Percentiles rank a stretch among this genome's conserved stretches.
Evolutionary conservation across 345 rosid species (phyloP).

Genomic region (Noccaea caerulescens): DNA sequence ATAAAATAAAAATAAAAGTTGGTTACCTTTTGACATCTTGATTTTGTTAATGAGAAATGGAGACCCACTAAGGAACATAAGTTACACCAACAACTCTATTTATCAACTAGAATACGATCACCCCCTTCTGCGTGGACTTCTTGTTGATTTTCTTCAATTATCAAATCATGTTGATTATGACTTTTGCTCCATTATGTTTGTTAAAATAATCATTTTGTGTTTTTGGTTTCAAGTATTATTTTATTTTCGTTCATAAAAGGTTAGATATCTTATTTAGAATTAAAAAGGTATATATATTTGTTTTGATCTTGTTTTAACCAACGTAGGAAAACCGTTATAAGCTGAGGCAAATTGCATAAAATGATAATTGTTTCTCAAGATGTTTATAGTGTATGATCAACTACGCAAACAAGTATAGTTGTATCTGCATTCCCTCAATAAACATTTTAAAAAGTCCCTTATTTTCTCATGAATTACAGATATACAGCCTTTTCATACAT

Average conservation of each 20-base stretch:
- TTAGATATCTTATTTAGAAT: background rate
- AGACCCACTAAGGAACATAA: conserved; percentile 40
- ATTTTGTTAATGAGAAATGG: conserved; percentile 37
- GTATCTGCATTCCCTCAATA: background rate
- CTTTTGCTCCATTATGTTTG: background rate
- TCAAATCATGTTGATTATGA: background rate
- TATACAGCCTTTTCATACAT: too few relatives aligned
- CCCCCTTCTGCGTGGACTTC: conserved; percentile 7
- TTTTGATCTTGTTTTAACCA: background rate
- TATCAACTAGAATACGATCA: background rate
- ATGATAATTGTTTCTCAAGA: background rate
- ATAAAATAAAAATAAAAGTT: background rate
- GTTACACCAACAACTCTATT: conserved; percentile 1
- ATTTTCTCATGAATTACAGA: background rate
- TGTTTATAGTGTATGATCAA: background rate
- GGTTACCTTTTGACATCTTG: background rate
- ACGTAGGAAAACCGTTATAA: background rate
- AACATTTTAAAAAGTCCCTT: background rate
- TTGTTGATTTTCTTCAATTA: background rate
- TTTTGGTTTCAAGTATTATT: background rate
- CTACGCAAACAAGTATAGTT: background rate
- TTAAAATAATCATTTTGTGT: background rate
- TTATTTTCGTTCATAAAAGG: background rate
- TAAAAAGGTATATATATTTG: background rate
- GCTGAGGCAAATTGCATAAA: too few relatives aligned